phyloP scores from a whole-genome alignment of 2,329 filamentous ascomycete genomes.

The Calonectria fujianensis region DNA sequence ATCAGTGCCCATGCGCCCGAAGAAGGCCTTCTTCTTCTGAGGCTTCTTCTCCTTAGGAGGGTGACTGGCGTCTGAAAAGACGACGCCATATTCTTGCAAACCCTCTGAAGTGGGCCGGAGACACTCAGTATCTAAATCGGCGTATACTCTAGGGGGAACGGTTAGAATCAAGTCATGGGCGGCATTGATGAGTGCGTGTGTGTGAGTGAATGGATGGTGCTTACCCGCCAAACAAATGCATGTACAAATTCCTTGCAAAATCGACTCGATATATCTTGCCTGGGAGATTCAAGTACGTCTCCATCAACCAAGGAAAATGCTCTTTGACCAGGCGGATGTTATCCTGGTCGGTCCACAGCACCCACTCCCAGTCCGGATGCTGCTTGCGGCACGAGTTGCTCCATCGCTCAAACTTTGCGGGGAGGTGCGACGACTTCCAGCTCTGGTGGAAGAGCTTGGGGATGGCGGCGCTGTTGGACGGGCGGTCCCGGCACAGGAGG shows the following conservation, averaged over 20 bases:
- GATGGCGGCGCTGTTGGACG: constrained; percentile 23
- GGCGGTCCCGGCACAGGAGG: constrained; percentile 28
- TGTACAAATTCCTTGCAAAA: constrained; percentile 58
- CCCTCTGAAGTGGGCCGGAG: constrained; percentile 52
- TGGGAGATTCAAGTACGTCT: constrained; percentile 55
- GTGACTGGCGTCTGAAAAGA: constrained; percentile 13
- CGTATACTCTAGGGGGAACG: constrained; percentile 41
- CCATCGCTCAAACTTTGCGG: constrained; percentile 56
- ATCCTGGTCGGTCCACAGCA: constrained; percentile 61
- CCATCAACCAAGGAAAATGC: constrained; percentile 58
- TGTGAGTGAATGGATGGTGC: constrained; percentile 9
- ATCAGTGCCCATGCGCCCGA: constrained; percentile 59
- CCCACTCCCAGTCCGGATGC: constrained; percentile 60
- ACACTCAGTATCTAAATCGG: constrained; percentile 56
- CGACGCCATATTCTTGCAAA: constrained; percentile 50
- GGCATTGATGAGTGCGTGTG: not conserved
- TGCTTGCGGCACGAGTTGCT: constrained; percentile 55
- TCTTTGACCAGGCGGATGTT: constrained; percentile 58
- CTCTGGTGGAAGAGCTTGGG: constrained; percentile 64
- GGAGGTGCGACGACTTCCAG: constrained; percentile 52
- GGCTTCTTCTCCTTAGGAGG: not conserved
- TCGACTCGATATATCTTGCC: constrained; percentile 59
- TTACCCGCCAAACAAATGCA: constrained; percentile 61
- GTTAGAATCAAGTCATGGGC: not conserved
- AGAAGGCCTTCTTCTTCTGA: constrained; percentile 47